Evolutionary conservation across 2,329 filamentous ascomycete species (phyloP).

Genomic region (Ustilaginoidea virens): DNA sequence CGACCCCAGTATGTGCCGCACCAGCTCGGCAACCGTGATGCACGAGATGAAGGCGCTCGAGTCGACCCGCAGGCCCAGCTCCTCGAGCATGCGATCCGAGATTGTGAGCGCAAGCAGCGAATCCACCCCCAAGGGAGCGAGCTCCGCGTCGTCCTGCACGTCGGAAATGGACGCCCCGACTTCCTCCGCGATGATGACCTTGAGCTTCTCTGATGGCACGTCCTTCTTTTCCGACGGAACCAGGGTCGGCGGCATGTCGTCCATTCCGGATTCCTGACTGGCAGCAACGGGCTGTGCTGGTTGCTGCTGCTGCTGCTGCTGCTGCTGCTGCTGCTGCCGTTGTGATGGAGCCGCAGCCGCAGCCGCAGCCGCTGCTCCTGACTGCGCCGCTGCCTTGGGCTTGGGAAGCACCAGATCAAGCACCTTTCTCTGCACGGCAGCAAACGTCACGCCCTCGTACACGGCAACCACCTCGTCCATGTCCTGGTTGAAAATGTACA

Average conservation of each 20-base stretch:
- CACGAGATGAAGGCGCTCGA: constrained; percentile 36
- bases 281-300: background rate
- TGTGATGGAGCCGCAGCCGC: background rate
- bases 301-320: background rate
- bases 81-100: constrained; percentile 36
- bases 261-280: background rate
- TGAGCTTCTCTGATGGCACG: constrained; percentile 1
- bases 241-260: background rate
- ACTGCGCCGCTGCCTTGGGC: background rate
- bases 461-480: constrained; percentile 1
- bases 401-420: constrained; percentile 49
- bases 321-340: no score
- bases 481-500: background rate
- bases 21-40: constrained; percentile 30
- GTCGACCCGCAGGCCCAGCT: constrained; percentile 35
- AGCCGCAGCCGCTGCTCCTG: no score
- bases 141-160: constrained; percentile 1
- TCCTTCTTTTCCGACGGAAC: constrained; percentile 1
- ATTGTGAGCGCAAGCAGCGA: constrained; percentile 44
- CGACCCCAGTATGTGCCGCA: background rate
- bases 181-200: constrained; percentile 5
- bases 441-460: constrained; percentile 32
- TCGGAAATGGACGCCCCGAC: constrained; percentile 3
- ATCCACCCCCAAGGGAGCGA: constrained; percentile 31
- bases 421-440: constrained; percentile 45